These are phyloP conservation scores for Aspergillus caelatus DNA, from an alignment of 2,329 filamentous ascomycete genomes.

Conservation along the genomic window DNA sequence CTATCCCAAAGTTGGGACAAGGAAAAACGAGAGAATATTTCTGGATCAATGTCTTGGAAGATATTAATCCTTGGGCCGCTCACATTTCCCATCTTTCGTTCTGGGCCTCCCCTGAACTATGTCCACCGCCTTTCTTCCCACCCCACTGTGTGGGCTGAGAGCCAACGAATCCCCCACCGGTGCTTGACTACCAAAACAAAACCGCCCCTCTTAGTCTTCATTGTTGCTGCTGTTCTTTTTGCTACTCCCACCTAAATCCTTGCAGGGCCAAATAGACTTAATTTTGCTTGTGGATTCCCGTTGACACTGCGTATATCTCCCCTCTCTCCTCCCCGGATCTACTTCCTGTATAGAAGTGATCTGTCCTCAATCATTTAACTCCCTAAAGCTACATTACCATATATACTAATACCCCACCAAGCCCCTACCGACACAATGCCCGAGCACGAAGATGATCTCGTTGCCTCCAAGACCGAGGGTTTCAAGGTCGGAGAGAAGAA, in stretches of 20 bases:
- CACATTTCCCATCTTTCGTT: neutral
- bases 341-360: neutral
- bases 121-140: conserved; percentile 7
- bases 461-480: conserved; percentile 85
- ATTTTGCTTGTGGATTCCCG: neutral
- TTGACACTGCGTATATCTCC: neutral
- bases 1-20: neutral
- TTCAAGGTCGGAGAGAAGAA: conserved; percentile 99
- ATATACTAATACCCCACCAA: conserved; percentile 21
- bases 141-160: conserved; percentile 5
- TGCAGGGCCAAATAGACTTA: neutral
- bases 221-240: conserved; percentile 4
- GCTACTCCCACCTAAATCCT: conserved; percentile 2
- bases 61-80: too few species aligned
- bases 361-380: neutral
- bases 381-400: neutral
- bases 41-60: neutral
- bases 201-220: conserved; percentile 9
- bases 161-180: conserved; percentile 6
- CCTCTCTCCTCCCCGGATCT: neutral
- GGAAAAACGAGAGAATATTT: neutral
- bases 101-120: neutral
- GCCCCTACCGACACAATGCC: conserved; percentile 57
- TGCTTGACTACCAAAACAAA: conserved; percentile 12
- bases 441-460: conserved; percentile 76